Base-by-base conservation (phyloP, 2,329 filamentous ascomycete species). In the Zasmidium citrigriseum region DNA sequence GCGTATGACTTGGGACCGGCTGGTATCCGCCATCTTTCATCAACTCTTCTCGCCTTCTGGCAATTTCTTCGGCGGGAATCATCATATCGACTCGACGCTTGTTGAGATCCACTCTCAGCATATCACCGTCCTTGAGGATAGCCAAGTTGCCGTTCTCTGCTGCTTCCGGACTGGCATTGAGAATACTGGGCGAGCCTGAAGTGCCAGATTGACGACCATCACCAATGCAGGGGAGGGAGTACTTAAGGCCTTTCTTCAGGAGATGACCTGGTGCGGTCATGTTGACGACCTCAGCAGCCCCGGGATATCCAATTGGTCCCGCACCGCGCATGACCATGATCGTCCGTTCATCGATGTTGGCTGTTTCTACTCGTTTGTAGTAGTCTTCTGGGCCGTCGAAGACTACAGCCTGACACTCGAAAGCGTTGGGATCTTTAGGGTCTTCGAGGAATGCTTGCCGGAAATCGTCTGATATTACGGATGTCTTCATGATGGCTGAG, bases 121-220 rank as follows among this genome's bases (percentile, higher is more conserved):
- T 68, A 64, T 84, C 82, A 1, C 82, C 81, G 64, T 83, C 78
- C 14, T 68, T 68, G 20, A 84, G 67, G 20, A 84, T 73, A 3
- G 79, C 81, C 20, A 84, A 72, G 54, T 83, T 83, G 1, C 82
- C 82, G 7, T 81, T 81, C 10, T 78, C 79, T 1, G 81, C 80
- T 12, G 82, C 82, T 67, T 84, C 82, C 7, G 82, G 82, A 46
- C 77, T 81, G 1, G 81, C 82, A 59, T 84, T 83, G n/a, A 84
- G 69, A 52, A 84, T 83, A 0, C 80, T 82, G 1, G 82, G 82
- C 2, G 78, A 82, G 0, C 78, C 81, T 2, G 81, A 83, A 2
- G 82, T 84, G 27, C 82, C 82, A 7, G 80, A 83, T 65, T 84
- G 82, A 48, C 82, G 72, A 1, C 82, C 82, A 64, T 84, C 82